Evolutionary conservation across 345 rosid genomes (phyloP).

Genomic region (Sisymbrium altissimum): DNA sequence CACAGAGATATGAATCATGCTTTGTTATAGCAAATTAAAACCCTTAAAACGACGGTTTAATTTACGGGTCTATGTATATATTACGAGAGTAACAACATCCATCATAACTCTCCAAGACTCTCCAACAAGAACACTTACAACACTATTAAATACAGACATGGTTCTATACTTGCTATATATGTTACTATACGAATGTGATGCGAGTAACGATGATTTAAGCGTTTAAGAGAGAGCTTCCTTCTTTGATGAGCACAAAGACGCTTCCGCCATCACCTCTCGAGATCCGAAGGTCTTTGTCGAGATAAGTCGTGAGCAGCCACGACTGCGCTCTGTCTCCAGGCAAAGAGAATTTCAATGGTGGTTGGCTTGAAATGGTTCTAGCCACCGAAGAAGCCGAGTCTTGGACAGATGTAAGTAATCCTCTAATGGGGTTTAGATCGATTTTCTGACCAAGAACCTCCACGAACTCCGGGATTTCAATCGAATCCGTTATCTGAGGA

Average conservation of each 20-base stretch:
- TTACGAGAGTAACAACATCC: neutral
- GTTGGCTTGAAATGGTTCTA: conserved; percentile 82
- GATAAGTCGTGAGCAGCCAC: conserved; percentile 91
- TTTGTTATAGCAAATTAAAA: neutral
- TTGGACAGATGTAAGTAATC: conserved; percentile 69
- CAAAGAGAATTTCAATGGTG: conserved; percentile 74
- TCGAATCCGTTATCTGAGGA: conserved; percentile 83
- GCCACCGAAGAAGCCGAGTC: conserved; percentile 83
- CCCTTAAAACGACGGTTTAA: neutral
- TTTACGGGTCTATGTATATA: neutral
- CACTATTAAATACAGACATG: conserved; percentile 1
- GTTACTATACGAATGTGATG: neutral
- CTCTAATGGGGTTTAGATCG: conserved; percentile 69
- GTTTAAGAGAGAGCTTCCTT: conserved; percentile 66
- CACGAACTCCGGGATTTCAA: conserved; percentile 73
- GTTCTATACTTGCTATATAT: neutral
- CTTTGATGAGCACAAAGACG: conserved; percentile 81
- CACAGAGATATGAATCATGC: too few relatives aligned
- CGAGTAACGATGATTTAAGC: conserved; percentile 27
- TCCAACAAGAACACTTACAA: conserved; percentile 18
- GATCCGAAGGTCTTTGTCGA: conserved; percentile 77
- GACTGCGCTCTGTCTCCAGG: conserved; percentile 62
- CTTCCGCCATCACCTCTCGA: conserved; percentile 90
- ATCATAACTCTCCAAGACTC: conserved; percentile 3
- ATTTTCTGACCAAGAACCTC: conserved; percentile 83